phyloP scores from a whole-genome alignment of 345 rosid genomes.

The Eucalyptus sideroxylon region DNA sequence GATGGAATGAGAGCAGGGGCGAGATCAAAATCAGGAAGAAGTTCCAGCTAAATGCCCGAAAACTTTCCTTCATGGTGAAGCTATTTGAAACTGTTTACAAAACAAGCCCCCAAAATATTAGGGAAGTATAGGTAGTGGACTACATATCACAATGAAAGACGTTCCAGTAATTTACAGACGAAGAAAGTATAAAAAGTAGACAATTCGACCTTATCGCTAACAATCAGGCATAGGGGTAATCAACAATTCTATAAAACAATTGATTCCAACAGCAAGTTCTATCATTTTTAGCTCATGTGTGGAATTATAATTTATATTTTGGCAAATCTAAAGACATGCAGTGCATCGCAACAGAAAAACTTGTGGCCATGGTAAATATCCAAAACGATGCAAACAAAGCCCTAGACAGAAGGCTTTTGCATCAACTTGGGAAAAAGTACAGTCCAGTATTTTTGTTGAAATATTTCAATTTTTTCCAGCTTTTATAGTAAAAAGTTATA shows the following conservation, averaged over 20 bases:
- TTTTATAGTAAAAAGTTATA: too few species aligned
- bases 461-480: background rate
- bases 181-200: background rate
- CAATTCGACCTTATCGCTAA: background rate
- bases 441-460: background rate
- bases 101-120: background rate
- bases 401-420: background rate
- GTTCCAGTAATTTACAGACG: background rate
- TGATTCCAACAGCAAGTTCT: background rate
- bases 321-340: background rate
- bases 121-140: background rate
- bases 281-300: background rate
- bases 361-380: background rate
- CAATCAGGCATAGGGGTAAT: too few species aligned
- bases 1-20: background rate
- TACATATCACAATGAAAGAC: background rate
- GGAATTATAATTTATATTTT: background rate
- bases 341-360: background rate
- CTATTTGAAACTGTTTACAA: background rate
- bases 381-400: background rate
- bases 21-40: background rate
- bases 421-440: background rate
- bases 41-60: background rate
- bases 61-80: background rate
- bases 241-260: background rate